phyloP scores from a whole-genome alignment of 805 yeast species.

The Candida dendrica region DNA sequence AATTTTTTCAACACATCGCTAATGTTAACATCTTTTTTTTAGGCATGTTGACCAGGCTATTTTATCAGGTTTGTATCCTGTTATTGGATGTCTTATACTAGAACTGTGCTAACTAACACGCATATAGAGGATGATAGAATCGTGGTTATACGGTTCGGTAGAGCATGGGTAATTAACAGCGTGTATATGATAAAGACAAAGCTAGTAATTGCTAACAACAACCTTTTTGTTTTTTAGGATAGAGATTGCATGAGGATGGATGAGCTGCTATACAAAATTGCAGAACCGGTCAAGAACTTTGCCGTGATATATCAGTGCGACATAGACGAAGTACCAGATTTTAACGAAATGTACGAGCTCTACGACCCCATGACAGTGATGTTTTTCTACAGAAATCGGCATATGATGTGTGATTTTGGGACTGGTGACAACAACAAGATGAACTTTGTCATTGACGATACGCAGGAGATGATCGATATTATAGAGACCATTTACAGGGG shows the following conservation, averaged over 20 bases:
- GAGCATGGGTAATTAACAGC: slow-evolving; percentile 35
- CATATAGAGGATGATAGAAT: slow-evolving; percentile 74
- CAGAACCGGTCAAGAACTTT: slow-evolving; percentile 80
- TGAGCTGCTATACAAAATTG: slow-evolving; percentile 69
- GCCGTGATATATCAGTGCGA: slow-evolving; percentile 87
- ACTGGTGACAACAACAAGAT: slow-evolving; percentile 95
- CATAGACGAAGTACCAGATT: slow-evolving; percentile 83
- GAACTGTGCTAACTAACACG: slow-evolving; percentile 3
- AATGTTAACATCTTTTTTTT: slow-evolving; percentile 3
- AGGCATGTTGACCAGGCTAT: slow-evolving; percentile 97
- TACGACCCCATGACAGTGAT: slow-evolving; percentile 87
- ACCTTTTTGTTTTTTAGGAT: slow-evolving; percentile 26
- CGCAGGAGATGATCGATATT: slow-evolving; percentile 87
- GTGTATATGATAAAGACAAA: background rate
- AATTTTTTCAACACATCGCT: background rate
- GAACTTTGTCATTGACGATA: slow-evolving; percentile 69
- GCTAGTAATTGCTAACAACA: background rate
- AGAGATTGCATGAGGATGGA: slow-evolving; percentile 86
- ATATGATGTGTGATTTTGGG: slow-evolving; percentile 98
- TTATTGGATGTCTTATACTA: background rate
- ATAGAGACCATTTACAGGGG: slow-evolving; percentile 87
- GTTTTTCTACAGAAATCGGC: slow-evolving; percentile 90
- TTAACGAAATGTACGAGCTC: slow-evolving; percentile 81
- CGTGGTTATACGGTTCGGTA: slow-evolving; percentile 85
- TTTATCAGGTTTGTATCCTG: slow-evolving; percentile 39